phyloP scores from a whole-genome alignment of 2,329 filamentous ascomycete genomes.

The Ophiostoma populinum region DNA sequence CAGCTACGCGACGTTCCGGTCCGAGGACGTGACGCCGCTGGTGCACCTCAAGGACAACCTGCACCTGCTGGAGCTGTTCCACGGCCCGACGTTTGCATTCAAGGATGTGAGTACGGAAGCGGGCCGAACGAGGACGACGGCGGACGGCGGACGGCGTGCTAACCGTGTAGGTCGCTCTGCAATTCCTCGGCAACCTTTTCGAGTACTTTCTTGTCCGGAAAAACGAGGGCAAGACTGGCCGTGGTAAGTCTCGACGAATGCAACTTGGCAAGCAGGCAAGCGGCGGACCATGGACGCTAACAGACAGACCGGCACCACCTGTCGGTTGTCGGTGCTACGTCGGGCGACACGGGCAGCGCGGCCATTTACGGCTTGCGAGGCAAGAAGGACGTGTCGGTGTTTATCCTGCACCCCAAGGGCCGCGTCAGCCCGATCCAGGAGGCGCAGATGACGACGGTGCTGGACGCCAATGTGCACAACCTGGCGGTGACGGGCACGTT shows the following conservation, averaged over 20 bases:
- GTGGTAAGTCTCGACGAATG: conserved; percentile 18
- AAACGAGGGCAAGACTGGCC: conserved; percentile 50
- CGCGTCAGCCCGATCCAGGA: conserved; percentile 86
- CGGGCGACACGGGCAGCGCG: conserved; percentile 79
- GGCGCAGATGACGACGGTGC: conserved; percentile 89
- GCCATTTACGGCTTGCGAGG: conserved; percentile 89
- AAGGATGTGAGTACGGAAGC: conserved; percentile 65
- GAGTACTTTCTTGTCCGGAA: conserved; percentile 68
- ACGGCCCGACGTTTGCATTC: conserved; percentile 89
- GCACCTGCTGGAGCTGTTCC: conserved; percentile 84
- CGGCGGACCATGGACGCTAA: neutral
- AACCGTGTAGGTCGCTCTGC: conserved; percentile 39
- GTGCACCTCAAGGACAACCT: conserved; percentile 60
- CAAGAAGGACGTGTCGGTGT: conserved; percentile 93
- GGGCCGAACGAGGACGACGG: no score
- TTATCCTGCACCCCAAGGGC: conserved; percentile 85
- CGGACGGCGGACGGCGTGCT: no score
- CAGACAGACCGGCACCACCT: conserved; percentile 52
- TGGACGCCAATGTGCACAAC: conserved; percentile 86
- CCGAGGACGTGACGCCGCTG: conserved; percentile 60
- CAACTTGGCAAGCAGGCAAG: no score
- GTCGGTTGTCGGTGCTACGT: conserved; percentile 74
- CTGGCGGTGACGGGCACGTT: conserved; percentile 80
- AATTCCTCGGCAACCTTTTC: conserved; percentile 92
- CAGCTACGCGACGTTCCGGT: conserved; percentile 81